Percentiles rank a stretch among this genome's conserved stretches.
Evolutionary conservation across 1,139 yeast species (phyloP).

Genomic region (Blastobotrys ciferrii): DNA sequence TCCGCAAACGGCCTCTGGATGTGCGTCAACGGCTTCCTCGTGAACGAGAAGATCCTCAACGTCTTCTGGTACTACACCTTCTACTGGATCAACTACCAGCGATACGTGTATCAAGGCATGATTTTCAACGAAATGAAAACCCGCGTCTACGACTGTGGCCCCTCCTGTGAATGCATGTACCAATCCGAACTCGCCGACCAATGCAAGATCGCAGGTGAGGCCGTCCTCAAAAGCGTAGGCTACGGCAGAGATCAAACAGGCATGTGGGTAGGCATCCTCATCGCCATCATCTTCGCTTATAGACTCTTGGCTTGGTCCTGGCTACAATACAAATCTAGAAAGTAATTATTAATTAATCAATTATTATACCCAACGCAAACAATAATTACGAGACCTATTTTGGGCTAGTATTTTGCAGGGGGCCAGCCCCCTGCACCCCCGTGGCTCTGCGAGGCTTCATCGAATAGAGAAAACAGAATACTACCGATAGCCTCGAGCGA

Average conservation of each 20-base stretch:
- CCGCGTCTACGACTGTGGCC: conserved; percentile 38
- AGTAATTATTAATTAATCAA: background rate
- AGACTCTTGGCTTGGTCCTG: conserved; percentile 17
- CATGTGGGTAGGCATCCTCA: conserved; percentile 40
- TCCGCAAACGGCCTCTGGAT: conserved; percentile 47
- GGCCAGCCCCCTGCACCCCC: no score
- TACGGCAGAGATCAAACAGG: conserved; percentile 34
- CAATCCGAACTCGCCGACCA: conserved; percentile 34
- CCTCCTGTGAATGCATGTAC: conserved; percentile 41
- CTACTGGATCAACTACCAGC: conserved; percentile 44
- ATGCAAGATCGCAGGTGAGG: conserved; percentile 39
- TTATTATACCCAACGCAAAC: no score
- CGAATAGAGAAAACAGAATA: no score
- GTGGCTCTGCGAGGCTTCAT: no score
- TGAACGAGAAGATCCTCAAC: conserved; percentile 38
- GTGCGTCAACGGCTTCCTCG: conserved; percentile 46
- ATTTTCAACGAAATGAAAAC: conserved; percentile 42
- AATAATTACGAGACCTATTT: no score
- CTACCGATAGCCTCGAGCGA: no score
- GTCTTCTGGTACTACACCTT: conserved; percentile 44
- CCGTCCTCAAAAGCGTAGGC: conserved; percentile 38
- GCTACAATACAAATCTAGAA: conserved; percentile 4
- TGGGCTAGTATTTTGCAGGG: no score
- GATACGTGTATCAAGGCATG: conserved; percentile 46
- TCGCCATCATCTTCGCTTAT: conserved; percentile 31